A percentile compares a stretch with the other conserved stretches of the same genome.
Evolutionary conservation across 805 yeast genomes (phyloP).

Genomic region (Ogataea trehaloabstinens): DNA sequence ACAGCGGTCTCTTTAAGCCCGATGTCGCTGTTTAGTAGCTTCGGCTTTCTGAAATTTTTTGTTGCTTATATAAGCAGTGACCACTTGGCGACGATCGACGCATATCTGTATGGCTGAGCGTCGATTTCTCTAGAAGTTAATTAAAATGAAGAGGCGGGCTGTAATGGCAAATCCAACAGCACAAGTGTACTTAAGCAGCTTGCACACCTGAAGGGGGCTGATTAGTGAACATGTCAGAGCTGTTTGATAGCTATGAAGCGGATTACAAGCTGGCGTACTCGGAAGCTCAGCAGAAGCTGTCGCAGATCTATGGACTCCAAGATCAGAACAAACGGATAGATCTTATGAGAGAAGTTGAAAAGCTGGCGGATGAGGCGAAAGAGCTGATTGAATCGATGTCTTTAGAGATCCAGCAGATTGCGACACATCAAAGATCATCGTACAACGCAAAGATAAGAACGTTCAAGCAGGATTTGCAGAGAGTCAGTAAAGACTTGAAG

Average conservation of each 20-base stretch:
- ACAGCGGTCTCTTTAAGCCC: too few species aligned
- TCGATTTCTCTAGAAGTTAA: too few species aligned
- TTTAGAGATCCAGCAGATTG: slow-evolving; percentile 78
- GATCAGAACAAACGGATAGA: slow-evolving; percentile 48
- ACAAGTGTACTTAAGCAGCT: too few species aligned
- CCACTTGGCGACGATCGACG: too few species aligned
- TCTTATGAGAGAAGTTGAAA: slow-evolving; percentile 59
- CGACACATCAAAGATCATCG: slow-evolving; percentile 68
- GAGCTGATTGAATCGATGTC: slow-evolving; percentile 85
- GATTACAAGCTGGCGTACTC: slow-evolving; percentile 69
- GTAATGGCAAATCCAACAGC: too few species aligned
- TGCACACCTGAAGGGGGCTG: too few species aligned
- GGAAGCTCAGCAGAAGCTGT: slow-evolving; percentile 67
- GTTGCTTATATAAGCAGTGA: too few species aligned
- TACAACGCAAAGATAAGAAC: slow-evolving; percentile 76
- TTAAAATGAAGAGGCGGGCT: too few species aligned
- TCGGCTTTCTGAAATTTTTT: too few species aligned
- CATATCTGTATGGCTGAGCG: too few species aligned
- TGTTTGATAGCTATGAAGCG: slow-evolving; percentile 62
- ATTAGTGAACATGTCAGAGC: slow-evolving; percentile 45
- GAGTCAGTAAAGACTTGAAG: slow-evolving; percentile 54
- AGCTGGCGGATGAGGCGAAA: slow-evolving; percentile 72
- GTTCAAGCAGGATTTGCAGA: slow-evolving; percentile 58
- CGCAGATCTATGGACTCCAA: slow-evolving; percentile 47
- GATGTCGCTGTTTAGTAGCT: too few species aligned